Evolutionary conservation across 2,329 filamentous ascomycete genomes (phyloP).

Genomic region (Exophiala sideris): DNA sequence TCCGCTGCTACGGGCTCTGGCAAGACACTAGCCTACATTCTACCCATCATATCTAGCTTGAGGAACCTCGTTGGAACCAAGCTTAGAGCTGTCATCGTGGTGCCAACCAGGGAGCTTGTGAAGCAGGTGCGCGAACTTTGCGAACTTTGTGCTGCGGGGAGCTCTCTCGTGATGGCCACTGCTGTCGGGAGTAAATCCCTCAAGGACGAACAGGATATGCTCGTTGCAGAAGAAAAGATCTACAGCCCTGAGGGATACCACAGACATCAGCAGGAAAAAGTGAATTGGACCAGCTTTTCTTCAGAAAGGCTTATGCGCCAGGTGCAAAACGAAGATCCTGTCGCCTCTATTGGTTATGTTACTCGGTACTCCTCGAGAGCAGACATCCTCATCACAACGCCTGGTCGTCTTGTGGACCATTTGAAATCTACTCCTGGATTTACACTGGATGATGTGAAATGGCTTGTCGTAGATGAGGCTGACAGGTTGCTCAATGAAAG

Average conservation of each 20-base stretch:
- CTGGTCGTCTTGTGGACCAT: conserved; percentile 88
- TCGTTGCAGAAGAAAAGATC: conserved; percentile 62
- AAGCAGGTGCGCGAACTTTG: conserved; percentile 77
- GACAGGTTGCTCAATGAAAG: conserved; percentile 86
- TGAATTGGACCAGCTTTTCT: conserved; percentile 48
- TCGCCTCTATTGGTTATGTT: conserved; percentile 59
- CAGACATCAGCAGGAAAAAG: conserved; percentile 35
- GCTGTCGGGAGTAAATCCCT: conserved; percentile 79
- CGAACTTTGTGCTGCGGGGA: conserved; percentile 68
- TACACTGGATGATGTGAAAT: conserved; percentile 71
- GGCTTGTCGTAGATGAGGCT: conserved; percentile 92
- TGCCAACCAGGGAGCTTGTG: conserved; percentile 88
- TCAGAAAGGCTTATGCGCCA: conserved; percentile 45
- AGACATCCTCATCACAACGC: conserved; percentile 90
- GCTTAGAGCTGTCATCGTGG: conserved; percentile 75
- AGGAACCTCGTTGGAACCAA: conserved; percentile 62
- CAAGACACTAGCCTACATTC: conserved; percentile 86
- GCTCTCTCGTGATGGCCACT: conserved; percentile 72
- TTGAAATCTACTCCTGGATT: conserved; percentile 86
- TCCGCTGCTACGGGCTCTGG: conserved; percentile 93
- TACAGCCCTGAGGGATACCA: conserved; percentile 65
- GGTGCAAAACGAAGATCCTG: conserved; percentile 38
- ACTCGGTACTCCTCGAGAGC: conserved; percentile 66
- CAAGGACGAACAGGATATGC: conserved; percentile 57
- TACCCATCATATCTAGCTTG: conserved; percentile 78